Base-by-base conservation (phyloP, 768 basidiomycete genomes). In the Heimioporus sp. region DNA sequence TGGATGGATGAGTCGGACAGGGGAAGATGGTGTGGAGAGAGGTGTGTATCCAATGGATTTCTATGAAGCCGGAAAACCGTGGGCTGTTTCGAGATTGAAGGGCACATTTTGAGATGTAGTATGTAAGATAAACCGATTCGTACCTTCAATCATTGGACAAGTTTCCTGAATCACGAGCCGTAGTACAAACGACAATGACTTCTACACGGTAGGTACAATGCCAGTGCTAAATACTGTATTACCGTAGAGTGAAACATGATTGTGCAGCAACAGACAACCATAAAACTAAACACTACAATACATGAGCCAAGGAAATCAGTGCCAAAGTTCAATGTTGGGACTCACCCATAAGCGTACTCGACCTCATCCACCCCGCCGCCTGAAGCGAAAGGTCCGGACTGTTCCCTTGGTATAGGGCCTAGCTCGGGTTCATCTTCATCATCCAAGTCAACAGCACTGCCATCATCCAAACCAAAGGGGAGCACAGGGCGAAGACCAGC, bases 11-110 rank as follows among this genome's bases (percentile, higher is more conserved):
- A 73, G 76, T 17, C 64, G 69, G 12, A 65, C 46, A n/a, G 57
- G 60, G 46, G 58, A 47, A 39, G 53, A 53, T 35, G 45, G 52
- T 32, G 45, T 56, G 52, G 62, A 54, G 31, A 54, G 54, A 43
- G 52, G 57, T 49, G 73, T 73, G 9, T 98, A 99, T 72, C 88
- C 92, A 3, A 99, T 99, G 97, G 91, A 99, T 70, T 99, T 98
- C 69, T 99, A 98, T 59, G 79, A 80, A 31, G 88, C 85, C 8
- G 86, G 85, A 3, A 88, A 80, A 54, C 85, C 84, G 2, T 92
- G 90, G 90, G 83, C 90, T 0, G 58, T 78, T 19, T 80, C 89
- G 17, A 78, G 89, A 64, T 60, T 70, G 31, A 87, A 78, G 40
- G 84, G 76, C 10, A 69, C 65, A 21, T 83, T 82, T 58, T 64